phyloP scores from a whole-genome alignment of 2,329 filamentous ascomycete genomes.

The Cytospora piceae region DNA sequence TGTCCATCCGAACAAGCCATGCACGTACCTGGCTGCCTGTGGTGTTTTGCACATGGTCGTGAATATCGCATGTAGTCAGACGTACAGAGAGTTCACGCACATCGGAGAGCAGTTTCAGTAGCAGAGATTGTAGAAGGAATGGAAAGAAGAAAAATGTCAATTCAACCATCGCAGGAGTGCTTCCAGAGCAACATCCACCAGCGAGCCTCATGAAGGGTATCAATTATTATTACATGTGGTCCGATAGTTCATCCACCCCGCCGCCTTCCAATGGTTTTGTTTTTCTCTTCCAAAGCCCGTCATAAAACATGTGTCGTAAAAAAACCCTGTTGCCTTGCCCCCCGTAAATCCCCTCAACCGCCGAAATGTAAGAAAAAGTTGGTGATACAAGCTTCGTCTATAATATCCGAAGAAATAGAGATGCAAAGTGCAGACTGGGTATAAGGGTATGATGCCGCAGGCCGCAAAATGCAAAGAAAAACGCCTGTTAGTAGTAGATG shows the following conservation, averaged over 20 bases:
- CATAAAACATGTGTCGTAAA: constrained; percentile 20
- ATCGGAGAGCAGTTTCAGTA: background rate
- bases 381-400: constrained; percentile 18
- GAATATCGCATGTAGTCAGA: background rate
- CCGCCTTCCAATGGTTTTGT: constrained; percentile 9
- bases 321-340: constrained; percentile 4
- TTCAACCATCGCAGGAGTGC: constrained; percentile 11
- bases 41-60: background rate
- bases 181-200: constrained; percentile 18
- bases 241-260: constrained; percentile 6
- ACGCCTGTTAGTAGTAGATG: constrained; percentile 22
- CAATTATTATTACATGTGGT: constrained; percentile 22
- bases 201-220: constrained; percentile 25
- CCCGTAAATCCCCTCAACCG: background rate
- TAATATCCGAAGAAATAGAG: background rate
- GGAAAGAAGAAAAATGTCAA: constrained; percentile 10
- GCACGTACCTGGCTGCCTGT: background rate
- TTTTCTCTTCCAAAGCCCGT: constrained; percentile 16
- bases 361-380: constrained; percentile 5
- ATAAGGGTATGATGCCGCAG: constrained; percentile 26
- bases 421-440: constrained; percentile 17
- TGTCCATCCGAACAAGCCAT: background rate
- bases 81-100: background rate
- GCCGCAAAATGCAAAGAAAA: constrained; percentile 17
- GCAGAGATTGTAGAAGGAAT: background rate